These are phyloP conservation scores for Lichtheimia corymbifera DNA, from an alignment of 371 early-diverging fungal genomes.

Conservation along the genomic window DNA sequence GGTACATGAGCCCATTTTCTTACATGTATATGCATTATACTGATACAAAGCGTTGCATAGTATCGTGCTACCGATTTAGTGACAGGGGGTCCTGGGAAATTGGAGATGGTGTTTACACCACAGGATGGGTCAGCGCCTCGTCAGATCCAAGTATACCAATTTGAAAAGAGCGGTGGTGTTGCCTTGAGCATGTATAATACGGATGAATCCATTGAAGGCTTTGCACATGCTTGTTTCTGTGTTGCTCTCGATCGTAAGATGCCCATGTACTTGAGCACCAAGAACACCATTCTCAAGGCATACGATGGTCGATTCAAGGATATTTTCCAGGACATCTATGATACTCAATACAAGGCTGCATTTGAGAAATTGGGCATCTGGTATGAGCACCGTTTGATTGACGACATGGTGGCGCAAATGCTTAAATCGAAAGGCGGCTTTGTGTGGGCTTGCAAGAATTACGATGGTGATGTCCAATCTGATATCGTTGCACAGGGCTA, in stretches of 20 bases:
- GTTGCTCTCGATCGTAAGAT: constrained; percentile 80
- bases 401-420: constrained; percentile 97
- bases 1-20: constrained; percentile 35
- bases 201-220: constrained; percentile 88
- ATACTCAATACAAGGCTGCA: constrained; percentile 69
- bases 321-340: constrained; percentile 90
- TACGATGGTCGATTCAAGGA: constrained; percentile 98
- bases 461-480: constrained; percentile 93
- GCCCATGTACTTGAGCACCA: constrained; percentile 95
- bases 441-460: constrained; percentile 96
- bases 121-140: constrained; percentile 67
- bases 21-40: not conserved
- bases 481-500: constrained; percentile 95
- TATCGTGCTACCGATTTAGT: constrained; percentile 95
- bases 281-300: constrained; percentile 95
- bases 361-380: constrained; percentile 81
- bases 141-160: constrained; percentile 77
- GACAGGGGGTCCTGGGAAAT: constrained; percentile 84
- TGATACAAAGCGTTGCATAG: constrained; percentile 32
- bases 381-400: constrained; percentile 97
- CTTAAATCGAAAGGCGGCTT: constrained; percentile 94
- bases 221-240: constrained; percentile 93
- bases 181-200: constrained; percentile 96
- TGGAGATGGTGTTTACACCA: constrained; percentile 88
- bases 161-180: constrained; percentile 80